A percentile compares a stretch with the other conserved stretches of the same genome.
phyloP scores from a whole-genome alignment of 2,329 filamentous ascomycete genomes.

The Colletotrichum scovillei region DNA sequence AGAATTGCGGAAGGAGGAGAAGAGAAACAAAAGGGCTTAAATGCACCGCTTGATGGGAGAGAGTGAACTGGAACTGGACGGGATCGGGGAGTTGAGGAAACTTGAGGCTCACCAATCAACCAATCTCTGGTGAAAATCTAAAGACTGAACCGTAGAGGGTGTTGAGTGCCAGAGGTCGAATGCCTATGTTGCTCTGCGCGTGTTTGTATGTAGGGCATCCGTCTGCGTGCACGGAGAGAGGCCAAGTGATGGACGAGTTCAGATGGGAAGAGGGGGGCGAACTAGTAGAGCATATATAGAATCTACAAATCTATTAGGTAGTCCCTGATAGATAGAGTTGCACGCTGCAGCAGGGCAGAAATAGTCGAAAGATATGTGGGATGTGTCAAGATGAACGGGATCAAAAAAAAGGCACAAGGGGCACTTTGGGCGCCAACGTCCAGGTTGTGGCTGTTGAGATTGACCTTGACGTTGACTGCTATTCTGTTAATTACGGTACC shows the following conservation, averaged over 20 bases:
- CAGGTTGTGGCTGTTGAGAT: neutral
- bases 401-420: neutral
- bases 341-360: slow-evolving; percentile 1
- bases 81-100: neutral
- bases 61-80: neutral
- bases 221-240: neutral
- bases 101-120: slow-evolving; percentile 24
- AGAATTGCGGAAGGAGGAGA: neutral
- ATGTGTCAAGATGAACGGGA: neutral
- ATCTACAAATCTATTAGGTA: neutral
- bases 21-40: neutral
- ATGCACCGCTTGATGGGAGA: neutral
- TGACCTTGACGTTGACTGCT: neutral
- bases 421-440: neutral
- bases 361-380: neutral
- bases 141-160: neutral
- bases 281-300: slow-evolving; percentile 25
- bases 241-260: neutral
- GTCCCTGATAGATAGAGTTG: neutral
- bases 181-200: neutral
- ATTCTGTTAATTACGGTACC: neutral
- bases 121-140: neutral
- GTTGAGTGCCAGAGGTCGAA: neutral
- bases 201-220: neutral
- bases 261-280: slow-evolving; percentile 18